Percentiles rank a stretch among this genome's conserved stretches.
Conservation (phyloP, 495 filamentous ascomycete genomes). For the Penicillium roqueforti region DNA sequence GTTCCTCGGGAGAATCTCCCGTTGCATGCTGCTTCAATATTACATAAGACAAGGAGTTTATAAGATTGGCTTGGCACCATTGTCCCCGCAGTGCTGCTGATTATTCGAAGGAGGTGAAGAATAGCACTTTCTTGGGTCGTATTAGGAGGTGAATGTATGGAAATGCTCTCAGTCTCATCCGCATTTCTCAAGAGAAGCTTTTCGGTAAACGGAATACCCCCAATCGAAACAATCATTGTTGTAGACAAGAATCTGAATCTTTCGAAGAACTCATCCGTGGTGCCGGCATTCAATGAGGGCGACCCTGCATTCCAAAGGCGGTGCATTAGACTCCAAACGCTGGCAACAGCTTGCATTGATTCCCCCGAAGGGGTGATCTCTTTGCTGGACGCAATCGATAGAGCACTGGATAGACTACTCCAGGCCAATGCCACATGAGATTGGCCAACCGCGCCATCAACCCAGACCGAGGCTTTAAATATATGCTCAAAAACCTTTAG, state of each 20-base stretch:
- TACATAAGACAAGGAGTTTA: slow-evolving; percentile 28
- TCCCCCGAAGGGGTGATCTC: slow-evolving; percentile 87
- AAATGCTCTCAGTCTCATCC: slow-evolving; percentile 44
- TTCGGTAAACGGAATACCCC: slow-evolving; percentile 73
- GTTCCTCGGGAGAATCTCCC: slow-evolving; percentile 46
- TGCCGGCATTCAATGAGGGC: slow-evolving; percentile 33
- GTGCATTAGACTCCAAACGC: slow-evolving; percentile 61
- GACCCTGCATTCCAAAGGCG: slow-evolving; percentile 57
- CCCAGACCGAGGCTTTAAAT: slow-evolving; percentile 53
- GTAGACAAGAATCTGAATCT: slow-evolving; percentile 57
- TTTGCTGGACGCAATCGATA: slow-evolving; percentile 75
- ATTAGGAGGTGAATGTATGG: slow-evolving; percentile 32
- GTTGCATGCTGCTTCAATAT: slow-evolving; percentile 46
- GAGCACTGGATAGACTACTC: slow-evolving; percentile 60
- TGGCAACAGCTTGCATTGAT: slow-evolving; percentile 70
- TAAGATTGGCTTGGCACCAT: slow-evolving; percentile 29
- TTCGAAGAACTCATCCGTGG: slow-evolving; percentile 50
- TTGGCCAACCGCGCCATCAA: slow-evolving; percentile 38
- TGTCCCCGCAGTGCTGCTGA: slow-evolving; percentile 21
- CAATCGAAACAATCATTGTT: slow-evolving; percentile 60
- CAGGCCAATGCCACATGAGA: slow-evolving; percentile 57
- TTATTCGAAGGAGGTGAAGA: slow-evolving; percentile 38
- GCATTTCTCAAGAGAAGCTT: slow-evolving; percentile 52
- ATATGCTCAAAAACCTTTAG: slow-evolving; percentile 61
- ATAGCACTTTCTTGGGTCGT: slow-evolving; percentile 35